A percentile compares a stretch with the other conserved stretches of the same genome.
These are phyloP conservation scores for Lipomyces japonicus DNA, from an alignment of 805 yeast genomes.

Conservation along the genomic window DNA sequence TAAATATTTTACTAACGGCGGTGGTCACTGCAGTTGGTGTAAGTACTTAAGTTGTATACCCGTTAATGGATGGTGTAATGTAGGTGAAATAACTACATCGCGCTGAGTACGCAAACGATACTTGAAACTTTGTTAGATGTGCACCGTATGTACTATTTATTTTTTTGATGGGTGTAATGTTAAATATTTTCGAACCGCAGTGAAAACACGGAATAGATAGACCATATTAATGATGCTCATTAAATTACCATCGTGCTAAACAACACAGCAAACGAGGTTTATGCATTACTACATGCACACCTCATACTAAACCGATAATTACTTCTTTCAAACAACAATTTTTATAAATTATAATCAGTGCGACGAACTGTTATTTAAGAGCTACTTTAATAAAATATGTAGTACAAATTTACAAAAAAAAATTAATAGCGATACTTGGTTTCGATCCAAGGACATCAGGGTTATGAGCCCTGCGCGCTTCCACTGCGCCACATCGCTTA, in stretches of 20 bases:
- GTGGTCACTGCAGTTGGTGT: conserved; percentile 64
- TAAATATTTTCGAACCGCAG: too few relatives aligned
- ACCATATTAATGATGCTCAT: too few relatives aligned
- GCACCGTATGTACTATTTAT: too few relatives aligned
- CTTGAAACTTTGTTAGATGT: too few relatives aligned
- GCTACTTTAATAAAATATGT: neutral
- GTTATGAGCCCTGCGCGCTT: conserved; percentile 97
- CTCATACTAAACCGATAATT: too few relatives aligned
- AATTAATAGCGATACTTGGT: conserved; percentile 73
- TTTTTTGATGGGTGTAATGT: too few relatives aligned
- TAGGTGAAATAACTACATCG: conserved; percentile 39
- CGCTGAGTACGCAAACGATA: neutral
- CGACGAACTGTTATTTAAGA: neutral
- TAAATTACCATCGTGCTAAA: too few relatives aligned
- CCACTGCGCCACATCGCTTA: conserved; percentile 53
- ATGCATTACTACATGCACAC: too few relatives aligned
- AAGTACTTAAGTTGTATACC: conserved; percentile 69
- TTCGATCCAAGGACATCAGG: conserved; percentile 93
- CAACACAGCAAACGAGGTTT: too few relatives aligned
- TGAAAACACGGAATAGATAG: too few relatives aligned
- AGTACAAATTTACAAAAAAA: conserved; percentile 30
- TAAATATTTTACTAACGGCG: conserved; percentile 49
- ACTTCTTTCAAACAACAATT: too few relatives aligned
- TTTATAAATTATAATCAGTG: too few relatives aligned
- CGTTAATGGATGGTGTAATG: conserved; percentile 65